Base-by-base conservation (phyloP, 1,284 basidiomycete species). In the Leccinum brunneo-olivaceum region DNA sequence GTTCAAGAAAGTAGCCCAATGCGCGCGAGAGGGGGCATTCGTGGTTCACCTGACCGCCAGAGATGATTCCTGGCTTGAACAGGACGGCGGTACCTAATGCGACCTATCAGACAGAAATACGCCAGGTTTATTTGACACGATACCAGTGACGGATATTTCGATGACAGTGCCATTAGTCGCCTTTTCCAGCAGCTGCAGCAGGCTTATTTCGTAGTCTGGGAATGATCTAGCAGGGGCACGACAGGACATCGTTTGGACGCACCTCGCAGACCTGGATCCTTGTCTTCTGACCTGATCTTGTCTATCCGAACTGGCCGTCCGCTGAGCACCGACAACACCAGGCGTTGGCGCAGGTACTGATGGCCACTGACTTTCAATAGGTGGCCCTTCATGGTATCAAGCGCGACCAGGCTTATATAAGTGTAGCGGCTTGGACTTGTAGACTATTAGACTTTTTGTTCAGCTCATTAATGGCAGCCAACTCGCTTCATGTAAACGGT, bases 81-180 rank as follows among this genome's bases (percentile, higher is more conserved):
- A 97, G 72, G 50, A 97, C 72, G 4, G 90, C 82, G 41, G 93
- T 96, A 71, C 93, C 91, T 91, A 52, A 11, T 12, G 3, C 8
- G 38, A 18, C 35, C 39, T 25, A 38, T 50, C 35, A 47, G 41
- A 27, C 5, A 30, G 35, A 47, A 45, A 11, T 20, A 27, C 10
- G 27, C 48, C 15, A 30, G 20, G 23, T 19, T 16, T 30, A 32
- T 32, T 34, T 15, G 30, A 11, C 8, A 35, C 37, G 76, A 48
- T 50, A 90, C 90, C 91, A 11, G 96, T 98, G 15, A 95, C 87
- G 2, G 90, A 95, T 45, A 99, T 98, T 63, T 98, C 96, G 50
- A 98, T 90, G 20, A 90, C 70, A 6, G 90, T 91, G 1, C 96
- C 96, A 73, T 98, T 98, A 4, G 94, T 96, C 2, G 90, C 70